Evolutionary conservation across 495 filamentous ascomycete species (phyloP), one percentile per base, ranked within the genome.

Genomic region (Xylaria telfairii): DNA sequence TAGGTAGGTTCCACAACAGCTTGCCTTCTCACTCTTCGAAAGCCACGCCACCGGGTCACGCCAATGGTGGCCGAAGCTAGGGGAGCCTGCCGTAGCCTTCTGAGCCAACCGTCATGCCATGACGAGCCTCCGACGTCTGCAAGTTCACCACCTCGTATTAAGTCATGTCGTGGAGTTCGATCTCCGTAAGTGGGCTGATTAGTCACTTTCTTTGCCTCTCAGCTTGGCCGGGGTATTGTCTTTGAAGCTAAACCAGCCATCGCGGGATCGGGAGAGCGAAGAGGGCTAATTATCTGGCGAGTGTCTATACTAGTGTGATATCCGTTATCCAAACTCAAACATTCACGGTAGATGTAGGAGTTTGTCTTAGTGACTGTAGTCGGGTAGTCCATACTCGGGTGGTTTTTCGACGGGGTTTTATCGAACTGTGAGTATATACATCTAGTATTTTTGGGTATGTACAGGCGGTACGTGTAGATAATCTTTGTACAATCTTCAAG

Each of bases 221-320:
- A 70, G 68, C 68, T 70, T 54, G 44, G 26, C 68, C 56, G 60
- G 68, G 68, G 26, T 70, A 30, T 54, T 44, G 32, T 32, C 30
- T 10, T 37, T 13, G 56, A 13, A 21, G 37, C 56, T 30, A 28
- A 28, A 28, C n/a, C 26, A 3, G 17, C 37, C 41, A 44, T 37
- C 10, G 44, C 44, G 44, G 62, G 62, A 65, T 37, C 5, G 56
- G 44, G 30, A 47, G 5, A 15, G 62, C 6, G 21, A 37, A 12
- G 61, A 47, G 61, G 61, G 42, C 42, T 47, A 13, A 19, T 64
- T 34, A 26, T 26, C 42, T 47, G 41, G n/a, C 10, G 37, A 47
- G 24, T 21, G 9, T 0, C 39, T n/a, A n/a, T n/a, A n/a, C n/a
- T 46, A 28, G 24, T 28, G 4, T 28, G 30, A 24, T 5, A 53